These are phyloP conservation scores for Silene conica DNA, from an alignment of 148 eudicot genomes.

Conservation along the genomic window DNA sequence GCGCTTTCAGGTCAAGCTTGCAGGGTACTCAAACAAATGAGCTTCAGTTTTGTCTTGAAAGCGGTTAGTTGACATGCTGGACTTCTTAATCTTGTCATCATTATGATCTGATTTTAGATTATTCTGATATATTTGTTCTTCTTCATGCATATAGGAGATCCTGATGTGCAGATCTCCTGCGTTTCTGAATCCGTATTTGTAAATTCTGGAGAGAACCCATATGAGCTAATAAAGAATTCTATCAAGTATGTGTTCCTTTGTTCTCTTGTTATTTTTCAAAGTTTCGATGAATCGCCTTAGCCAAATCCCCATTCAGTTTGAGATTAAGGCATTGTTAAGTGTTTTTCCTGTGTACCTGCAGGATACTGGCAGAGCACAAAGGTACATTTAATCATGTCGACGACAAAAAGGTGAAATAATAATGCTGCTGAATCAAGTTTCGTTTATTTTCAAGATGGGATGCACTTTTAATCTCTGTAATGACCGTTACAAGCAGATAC, in stretches of 20 bases:
- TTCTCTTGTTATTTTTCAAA: too few species aligned
- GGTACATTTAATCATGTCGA: slow-evolving; percentile 55
- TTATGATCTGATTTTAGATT: neutral
- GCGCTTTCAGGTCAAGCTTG: slow-evolving; percentile 45
- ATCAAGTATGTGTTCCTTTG: slow-evolving; percentile 34
- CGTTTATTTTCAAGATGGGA: neutral
- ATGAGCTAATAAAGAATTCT: slow-evolving; percentile 48
- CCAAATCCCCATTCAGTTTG: too few species aligned
- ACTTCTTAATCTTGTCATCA: slow-evolving; percentile 1
- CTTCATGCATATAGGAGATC: slow-evolving; percentile 39
- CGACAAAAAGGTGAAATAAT: slow-evolving; percentile 46
- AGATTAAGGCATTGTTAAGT: neutral
- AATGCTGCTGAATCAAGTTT: neutral
- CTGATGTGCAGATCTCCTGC: slow-evolving; percentile 36
- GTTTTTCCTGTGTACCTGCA: slow-evolving; percentile 16
- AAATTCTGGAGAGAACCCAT: slow-evolving; percentile 49
- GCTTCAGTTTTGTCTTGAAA: slow-evolving; percentile 57
- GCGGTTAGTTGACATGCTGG: slow-evolving; percentile 32
- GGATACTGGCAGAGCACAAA: slow-evolving; percentile 52
- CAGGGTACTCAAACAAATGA: slow-evolving; percentile 39
- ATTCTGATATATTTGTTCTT: neutral
- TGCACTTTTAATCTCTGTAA: slow-evolving; percentile 2
- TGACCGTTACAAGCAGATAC: slow-evolving; percentile 33
- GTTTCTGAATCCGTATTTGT: slow-evolving; percentile 49
- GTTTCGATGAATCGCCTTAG: too few species aligned